Conservation (phyloP, 2,329 filamentous ascomycete genomes). For the Claviceps purpurea region DNA sequence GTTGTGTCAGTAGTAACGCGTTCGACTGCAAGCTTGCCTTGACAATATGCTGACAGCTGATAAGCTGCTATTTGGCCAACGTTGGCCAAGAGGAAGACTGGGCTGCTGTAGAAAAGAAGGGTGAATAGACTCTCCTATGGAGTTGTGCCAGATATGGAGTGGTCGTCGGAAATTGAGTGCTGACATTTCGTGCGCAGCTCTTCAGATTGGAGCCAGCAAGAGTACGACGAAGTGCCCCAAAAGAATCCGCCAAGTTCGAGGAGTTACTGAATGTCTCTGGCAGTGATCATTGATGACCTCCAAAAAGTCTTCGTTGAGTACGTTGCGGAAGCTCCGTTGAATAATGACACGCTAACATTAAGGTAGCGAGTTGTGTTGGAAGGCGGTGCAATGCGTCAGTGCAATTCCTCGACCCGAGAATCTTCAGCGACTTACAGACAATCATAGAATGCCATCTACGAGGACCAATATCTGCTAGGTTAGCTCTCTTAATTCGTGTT, state of each 20-base stretch:
- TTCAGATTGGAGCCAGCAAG: neutral
- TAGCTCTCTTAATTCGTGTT: neutral
- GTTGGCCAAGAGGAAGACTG: slow-evolving; percentile 57
- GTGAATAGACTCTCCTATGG: slow-evolving; percentile 20
- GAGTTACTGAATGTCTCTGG: neutral
- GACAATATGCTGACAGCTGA: slow-evolving; percentile 14
- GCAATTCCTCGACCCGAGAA: neutral
- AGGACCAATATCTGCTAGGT: slow-evolving; percentile 33
- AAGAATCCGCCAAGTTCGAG: neutral
- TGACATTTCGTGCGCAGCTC: neutral
- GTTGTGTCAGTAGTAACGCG: slow-evolving; percentile 6
- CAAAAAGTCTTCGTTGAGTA: slow-evolving; percentile 57
- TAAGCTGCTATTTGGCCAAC: slow-evolving; percentile 3
- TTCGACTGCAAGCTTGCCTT: slow-evolving; percentile 35
- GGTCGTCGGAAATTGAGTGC: neutral
- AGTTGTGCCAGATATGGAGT: slow-evolving; percentile 10
- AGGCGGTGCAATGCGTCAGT: slow-evolving; percentile 43
- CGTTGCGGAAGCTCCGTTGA: neutral
- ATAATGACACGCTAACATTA: neutral
- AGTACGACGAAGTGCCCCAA: neutral
- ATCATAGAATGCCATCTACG: slow-evolving; percentile 38
- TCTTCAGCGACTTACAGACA: neutral
- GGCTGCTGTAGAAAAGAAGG: slow-evolving; percentile 55
- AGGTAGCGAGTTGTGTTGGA: slow-evolving; percentile 49
- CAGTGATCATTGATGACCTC: slow-evolving; percentile 45